Conservation (phyloP, 2,329 filamentous ascomycete genomes). For the Phialocephala subalpina region DNA sequence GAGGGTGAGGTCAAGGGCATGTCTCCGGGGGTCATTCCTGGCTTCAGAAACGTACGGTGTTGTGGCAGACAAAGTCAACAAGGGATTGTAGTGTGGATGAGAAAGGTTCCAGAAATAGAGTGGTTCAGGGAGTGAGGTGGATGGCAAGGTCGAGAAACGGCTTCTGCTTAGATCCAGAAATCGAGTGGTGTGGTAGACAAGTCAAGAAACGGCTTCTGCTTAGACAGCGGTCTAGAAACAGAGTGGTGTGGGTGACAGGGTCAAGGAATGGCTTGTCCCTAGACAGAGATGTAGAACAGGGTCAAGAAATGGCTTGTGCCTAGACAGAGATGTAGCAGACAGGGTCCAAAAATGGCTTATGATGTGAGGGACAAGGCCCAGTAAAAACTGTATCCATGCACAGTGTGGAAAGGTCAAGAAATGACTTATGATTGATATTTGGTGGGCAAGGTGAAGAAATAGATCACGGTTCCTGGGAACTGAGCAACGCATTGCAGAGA, state of each 20-base stretch:
- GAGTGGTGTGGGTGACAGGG: neutral
- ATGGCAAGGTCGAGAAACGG: constrained; percentile 17
- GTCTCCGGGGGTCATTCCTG: neutral
- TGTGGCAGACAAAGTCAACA: neutral
- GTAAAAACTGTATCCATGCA: too few relatives aligned
- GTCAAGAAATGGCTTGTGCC: constrained; percentile 20
- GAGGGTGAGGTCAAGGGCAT: too few relatives aligned
- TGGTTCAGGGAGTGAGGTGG: constrained; percentile 7
- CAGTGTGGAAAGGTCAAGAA: too few relatives aligned
- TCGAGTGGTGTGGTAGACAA: neutral
- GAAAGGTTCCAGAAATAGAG: constrained; percentile 6
- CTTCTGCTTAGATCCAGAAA: constrained; percentile 13
- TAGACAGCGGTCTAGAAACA: constrained; percentile 1
- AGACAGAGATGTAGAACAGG: neutral
- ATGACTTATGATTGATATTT: too few relatives aligned
- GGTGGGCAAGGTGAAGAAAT: neutral
- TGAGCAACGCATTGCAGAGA: neutral
- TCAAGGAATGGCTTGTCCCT: constrained; percentile 19
- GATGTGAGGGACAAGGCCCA: neutral
- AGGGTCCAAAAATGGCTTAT: constrained; percentile 10
- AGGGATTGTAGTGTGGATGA: too few relatives aligned
- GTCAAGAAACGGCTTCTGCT: constrained; percentile 16
- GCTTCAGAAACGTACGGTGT: neutral
- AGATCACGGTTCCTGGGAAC: neutral
- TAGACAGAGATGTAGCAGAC: neutral